Evolutionary conservation across 2,329 filamentous ascomycete species (phyloP), one percentile per base, ranked within the genome.

Genomic region (Curvularia sp.): DNA sequence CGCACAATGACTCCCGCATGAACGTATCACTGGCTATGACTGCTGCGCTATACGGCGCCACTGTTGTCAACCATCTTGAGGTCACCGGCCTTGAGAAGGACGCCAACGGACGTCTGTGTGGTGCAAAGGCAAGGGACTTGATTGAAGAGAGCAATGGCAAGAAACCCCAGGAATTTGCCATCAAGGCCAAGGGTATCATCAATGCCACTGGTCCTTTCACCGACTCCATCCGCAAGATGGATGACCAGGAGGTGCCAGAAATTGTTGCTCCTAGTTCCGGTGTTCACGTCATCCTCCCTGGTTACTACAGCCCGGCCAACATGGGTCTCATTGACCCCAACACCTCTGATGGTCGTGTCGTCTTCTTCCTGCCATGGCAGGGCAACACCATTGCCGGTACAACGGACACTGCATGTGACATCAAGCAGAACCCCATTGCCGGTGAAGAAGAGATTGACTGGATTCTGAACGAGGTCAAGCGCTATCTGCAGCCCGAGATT

Each of bases 311-410:
- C 69, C 92, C 92, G 43, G 85, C 88, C 20, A 89, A 93, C 72
- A 95, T 96, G 91, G 92, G 92, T 61, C 83, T 96, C 41, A 91
- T 96, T 68, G 92, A 96, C 70, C 92, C 92, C 5, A 87, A 88
- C 41, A 95, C 92, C 1, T 96, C 92, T 1, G 92, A 96, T 72
- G 92, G 92, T 20, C 87, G 92, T 74, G 92, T 96, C 49, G 94
- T 96, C 72, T 96, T 96, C 86, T 96, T 96, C 84, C 83, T 96
- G 41, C 92, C 92, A 22, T 96, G 92, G 92, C 92, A 96, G 80
- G 92, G 92, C 49, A 95, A 95, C 79, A 96, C 92, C 13, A 95
- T 96, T 72, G 92, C 92, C 46, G 92, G 92, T 61, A 96, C 92
- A 5, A 96, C 92, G 7, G 92, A 96, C 73, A 88, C 90, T 39